These are phyloP conservation scores for Pythium oligandrum DNA, from an alignment of 352 stramenopile genomes.

Conservation along the genomic window DNA sequence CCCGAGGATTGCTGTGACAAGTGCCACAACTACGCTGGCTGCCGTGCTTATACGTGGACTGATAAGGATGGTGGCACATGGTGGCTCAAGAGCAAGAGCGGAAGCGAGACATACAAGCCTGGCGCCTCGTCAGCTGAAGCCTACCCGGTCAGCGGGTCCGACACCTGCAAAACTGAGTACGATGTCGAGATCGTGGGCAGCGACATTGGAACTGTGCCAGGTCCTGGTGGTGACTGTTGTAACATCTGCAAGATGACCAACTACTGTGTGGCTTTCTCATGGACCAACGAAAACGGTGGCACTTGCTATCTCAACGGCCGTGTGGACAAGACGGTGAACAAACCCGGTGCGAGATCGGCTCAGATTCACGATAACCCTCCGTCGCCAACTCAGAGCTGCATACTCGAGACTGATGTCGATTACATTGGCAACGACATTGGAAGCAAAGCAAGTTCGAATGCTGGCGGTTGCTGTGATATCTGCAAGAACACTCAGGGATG, in stretches of 20 bases:
- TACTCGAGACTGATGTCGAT: conserved; percentile 2
- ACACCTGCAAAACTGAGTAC: background rate
- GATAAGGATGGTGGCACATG: conserved; percentile 31
- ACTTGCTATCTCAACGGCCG: conserved; percentile 12
- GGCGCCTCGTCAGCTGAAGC: background rate
- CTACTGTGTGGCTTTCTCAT: conserved; percentile 8
- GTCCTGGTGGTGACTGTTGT: conserved; percentile 8
- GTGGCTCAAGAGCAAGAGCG: conserved; percentile 17
- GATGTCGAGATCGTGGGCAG: conserved; percentile 16
- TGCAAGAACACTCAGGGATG: conserved; percentile 7
- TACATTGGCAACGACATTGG: conserved; percentile 20
- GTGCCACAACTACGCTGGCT: conserved; percentile 13
- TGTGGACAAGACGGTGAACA: background rate
- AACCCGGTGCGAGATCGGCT: background rate
- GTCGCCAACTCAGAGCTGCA: background rate
- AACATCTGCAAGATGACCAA: conserved; percentile 5
- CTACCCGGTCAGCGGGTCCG: background rate
- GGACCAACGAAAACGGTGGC: conserved; percentile 10
- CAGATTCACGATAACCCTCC: background rate
- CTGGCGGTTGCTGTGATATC: conserved; percentile 10
- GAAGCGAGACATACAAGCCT: background rate
- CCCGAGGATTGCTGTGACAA: conserved; percentile 11
- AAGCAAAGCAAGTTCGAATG: conserved; percentile 2
- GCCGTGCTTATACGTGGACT: conserved; percentile 17
- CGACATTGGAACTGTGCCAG: conserved; percentile 11